These are phyloP conservation scores for Urtica urens DNA, from an alignment of 306 rosid genomes.

Conservation along the genomic window DNA sequence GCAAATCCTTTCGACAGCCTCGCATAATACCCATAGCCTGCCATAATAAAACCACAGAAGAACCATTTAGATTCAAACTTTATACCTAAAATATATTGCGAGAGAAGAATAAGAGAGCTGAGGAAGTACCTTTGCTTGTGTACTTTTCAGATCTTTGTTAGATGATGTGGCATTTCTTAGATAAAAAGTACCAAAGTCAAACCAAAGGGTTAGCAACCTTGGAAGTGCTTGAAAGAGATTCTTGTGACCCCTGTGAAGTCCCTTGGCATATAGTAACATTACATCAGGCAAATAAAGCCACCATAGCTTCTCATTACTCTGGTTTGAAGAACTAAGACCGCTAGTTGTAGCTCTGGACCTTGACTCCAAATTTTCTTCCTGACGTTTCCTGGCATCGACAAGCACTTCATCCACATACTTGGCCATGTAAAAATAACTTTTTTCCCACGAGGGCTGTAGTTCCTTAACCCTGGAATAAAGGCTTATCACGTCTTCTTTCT, in stretches of 20 bases:
- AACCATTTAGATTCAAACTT: no score
- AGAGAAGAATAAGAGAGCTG: not conserved
- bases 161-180: conserved; percentile 49
- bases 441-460: conserved; percentile 94
- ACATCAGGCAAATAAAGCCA: conserved; percentile 86
- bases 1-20: conserved; percentile 87
- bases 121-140: conserved; percentile 43
- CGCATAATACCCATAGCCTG: conserved; percentile 61
- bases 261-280: conserved; percentile 79
- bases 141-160: conserved; percentile 45
- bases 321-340: conserved; percentile 51
- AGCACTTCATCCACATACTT: conserved; percentile 89
- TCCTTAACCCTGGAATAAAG: conserved; percentile 85
- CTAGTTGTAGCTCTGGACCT: conserved; percentile 37
- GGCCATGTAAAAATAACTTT: conserved; percentile 84
- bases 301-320: conserved; percentile 63
- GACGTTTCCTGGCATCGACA: conserved; percentile 92
- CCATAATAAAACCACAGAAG: not conserved
- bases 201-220: conserved; percentile 90
- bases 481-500: conserved; percentile 79
- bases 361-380: conserved; percentile 60
- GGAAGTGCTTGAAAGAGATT: conserved; percentile 98
- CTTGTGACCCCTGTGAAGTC: conserved; percentile 91
- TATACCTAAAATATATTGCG: not conserved
- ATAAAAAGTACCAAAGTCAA: conserved; percentile 85